Conservation (phyloP, 2,329 filamentous ascomycete genomes). For the Colletotrichum melonis region DNA sequence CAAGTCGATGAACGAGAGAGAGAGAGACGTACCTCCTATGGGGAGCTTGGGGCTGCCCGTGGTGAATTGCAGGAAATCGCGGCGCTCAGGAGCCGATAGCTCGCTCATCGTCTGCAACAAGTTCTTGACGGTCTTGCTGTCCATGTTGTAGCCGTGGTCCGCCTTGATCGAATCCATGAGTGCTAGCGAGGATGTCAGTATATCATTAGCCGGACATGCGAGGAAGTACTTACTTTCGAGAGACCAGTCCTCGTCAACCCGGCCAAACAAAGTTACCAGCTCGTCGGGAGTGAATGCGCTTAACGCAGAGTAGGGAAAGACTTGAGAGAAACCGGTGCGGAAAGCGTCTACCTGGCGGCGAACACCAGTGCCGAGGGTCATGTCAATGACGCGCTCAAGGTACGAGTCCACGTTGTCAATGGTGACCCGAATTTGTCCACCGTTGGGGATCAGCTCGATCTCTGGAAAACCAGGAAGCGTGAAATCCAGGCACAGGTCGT, state of each 20-base stretch:
- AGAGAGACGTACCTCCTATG: conserved; percentile 82
- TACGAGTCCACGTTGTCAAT: conserved; percentile 94
- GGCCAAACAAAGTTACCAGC: conserved; percentile 92
- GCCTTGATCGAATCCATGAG: conserved; percentile 99
- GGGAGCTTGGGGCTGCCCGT: conserved; percentile 98
- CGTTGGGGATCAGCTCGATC: conserved; percentile 84
- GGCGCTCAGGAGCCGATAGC: conserved; percentile 77
- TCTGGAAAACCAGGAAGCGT: conserved; percentile 90
- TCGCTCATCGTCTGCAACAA: conserved; percentile 95
- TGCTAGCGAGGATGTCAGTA: conserved; percentile 62
- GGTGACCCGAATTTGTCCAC: conserved; percentile 79
- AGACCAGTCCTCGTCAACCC: conserved; percentile 95
- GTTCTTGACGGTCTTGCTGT: conserved; percentile 95
- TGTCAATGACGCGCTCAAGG: conserved; percentile 88
- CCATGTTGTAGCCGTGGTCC: conserved; percentile 98
- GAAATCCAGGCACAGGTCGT: conserved; percentile 93
- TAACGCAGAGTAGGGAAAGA: conserved; percentile 94
- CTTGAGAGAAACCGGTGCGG: conserved; percentile 89
- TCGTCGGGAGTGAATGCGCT: conserved; percentile 96
- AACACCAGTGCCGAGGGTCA: conserved; percentile 91
- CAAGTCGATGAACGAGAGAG: neutral
- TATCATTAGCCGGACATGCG: neutral
- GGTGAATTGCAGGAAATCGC: conserved; percentile 97
- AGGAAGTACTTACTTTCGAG: conserved; percentile 81
- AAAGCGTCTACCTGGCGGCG: conserved; percentile 92